Percentiles rank a stretch among this genome's conserved stretches.
Conservation (phyloP, 1,284 basidiomycete genomes). For the Kwoniella shivajii region DNA sequence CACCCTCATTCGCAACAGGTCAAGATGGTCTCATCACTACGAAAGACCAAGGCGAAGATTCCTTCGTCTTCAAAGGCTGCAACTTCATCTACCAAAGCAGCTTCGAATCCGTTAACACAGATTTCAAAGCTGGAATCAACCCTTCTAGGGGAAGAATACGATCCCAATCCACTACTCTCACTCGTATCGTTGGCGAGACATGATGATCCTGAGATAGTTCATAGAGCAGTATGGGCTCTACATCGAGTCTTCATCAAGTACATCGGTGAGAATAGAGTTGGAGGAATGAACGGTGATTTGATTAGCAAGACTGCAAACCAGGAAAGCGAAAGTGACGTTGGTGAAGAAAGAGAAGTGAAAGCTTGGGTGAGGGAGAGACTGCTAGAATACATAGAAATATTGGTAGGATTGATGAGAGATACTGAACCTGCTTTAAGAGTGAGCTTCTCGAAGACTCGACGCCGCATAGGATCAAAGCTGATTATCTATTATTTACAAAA, state of each 20-base stretch:
- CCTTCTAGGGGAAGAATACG: slow-evolving; percentile 53
- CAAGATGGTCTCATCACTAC: slow-evolving; percentile 11
- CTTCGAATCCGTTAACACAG: slow-evolving; percentile 10
- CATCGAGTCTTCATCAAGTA: slow-evolving; percentile 76
- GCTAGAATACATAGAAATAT: slow-evolving; percentile 66
- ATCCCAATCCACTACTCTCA: slow-evolving; percentile 78
- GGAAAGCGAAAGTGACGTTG: slow-evolving; percentile 23
- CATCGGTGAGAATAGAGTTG: slow-evolving; percentile 64
- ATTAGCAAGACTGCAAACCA: neutral
- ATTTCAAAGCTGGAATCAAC: slow-evolving; percentile 41
- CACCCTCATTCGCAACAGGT: neutral
- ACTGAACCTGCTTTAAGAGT: slow-evolving; percentile 67
- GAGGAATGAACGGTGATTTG: slow-evolving; percentile 30
- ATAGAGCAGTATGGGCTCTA: slow-evolving; percentile 76
- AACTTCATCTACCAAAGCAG: neutral
- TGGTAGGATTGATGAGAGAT: slow-evolving; percentile 72
- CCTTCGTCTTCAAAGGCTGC: neutral
- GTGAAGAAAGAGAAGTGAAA: slow-evolving; percentile 68
- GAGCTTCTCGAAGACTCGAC: slow-evolving; percentile 30
- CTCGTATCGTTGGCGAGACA: slow-evolving; percentile 63
- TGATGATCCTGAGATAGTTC: slow-evolving; percentile 60
- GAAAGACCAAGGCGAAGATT: slow-evolving; percentile 4
- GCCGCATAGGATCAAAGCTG: neutral
- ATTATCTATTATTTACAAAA: neutral
- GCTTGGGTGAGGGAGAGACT: slow-evolving; percentile 74